Base-by-base conservation (phyloP, 768 basidiomycete species). In the Lentinula lateritia region DNA sequence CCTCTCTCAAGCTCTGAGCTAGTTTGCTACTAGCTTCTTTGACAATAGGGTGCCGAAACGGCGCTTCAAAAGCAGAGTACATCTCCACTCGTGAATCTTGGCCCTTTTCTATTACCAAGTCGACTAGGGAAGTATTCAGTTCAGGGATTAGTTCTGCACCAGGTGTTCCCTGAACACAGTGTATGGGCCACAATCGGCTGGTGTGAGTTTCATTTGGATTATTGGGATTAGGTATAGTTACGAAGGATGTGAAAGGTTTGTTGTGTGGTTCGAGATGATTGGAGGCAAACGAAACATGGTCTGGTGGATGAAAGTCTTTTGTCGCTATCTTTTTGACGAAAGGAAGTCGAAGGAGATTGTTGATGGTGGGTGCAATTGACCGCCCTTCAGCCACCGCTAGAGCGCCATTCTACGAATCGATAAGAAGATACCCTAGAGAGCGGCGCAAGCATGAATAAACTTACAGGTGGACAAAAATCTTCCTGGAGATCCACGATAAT, bases 401-500 rank as follows among this genome's bases (percentile, higher is more conserved):
- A 5, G 86, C 80, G 2, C 92, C 93, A 18, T 74, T 48, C 61
- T 62, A 12, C 20, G 16, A 16, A 23, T 38, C 41, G 9, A 15
- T 23, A 32, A 32, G 18, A 16, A 12, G 36, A 28, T 35, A 41
- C 4, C 45, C 5, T n/a, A 18, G 2, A 46, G 28, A 32, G 3
- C 7, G 23, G 13, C 8, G 52, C 18, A 45, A 15, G 5, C 16
- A 10, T 10, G 42, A 41, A 10, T 52, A 4, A 3, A 46, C 61
- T 32, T 50, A 58, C 61, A 12, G 60, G 60, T 46, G 60, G 71
- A 32, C 93, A 81, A 67, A 95, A 95, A 71, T 95, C 93, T 68
- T 90, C 82, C 70, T 95, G 93, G 71, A 92, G 81, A 69, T 94
- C 92, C 41, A 93, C 76, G 59, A 93, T 80, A 56, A 92, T 68